A percentile compares a stretch with the other conserved stretches of the same genome.
Evolutionary conservation across 208 protist species (phyloP).

Genomic region (Angomonas ambiguus): DNA sequence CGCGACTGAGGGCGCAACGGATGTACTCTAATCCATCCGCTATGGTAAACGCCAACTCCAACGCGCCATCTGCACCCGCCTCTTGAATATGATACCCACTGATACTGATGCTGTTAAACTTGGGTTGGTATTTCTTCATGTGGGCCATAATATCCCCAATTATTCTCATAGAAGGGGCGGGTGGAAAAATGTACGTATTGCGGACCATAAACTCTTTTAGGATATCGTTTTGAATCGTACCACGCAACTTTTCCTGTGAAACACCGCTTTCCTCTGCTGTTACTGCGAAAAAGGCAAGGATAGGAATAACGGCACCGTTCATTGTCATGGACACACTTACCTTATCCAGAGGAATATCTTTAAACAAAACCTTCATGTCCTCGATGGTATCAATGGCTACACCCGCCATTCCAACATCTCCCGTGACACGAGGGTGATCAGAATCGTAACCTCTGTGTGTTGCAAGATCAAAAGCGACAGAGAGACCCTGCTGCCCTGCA

Average conservation of each 20-base stretch:
- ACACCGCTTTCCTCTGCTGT: slow-evolving; percentile 93
- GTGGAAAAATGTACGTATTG: slow-evolving; percentile 97
- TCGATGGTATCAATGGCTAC: slow-evolving; percentile 93
- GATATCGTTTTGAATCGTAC: slow-evolving; percentile 98
- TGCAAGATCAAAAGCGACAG: slow-evolving; percentile 95
- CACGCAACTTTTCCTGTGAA: slow-evolving; percentile 72
- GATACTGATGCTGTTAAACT: slow-evolving; percentile 95
- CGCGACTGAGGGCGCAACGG: slow-evolving; percentile 46
- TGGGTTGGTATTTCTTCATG: slow-evolving; percentile 91
- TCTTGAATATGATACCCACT: slow-evolving; percentile 97
- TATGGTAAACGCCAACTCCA: slow-evolving; percentile 95
- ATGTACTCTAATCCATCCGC: slow-evolving; percentile 96
- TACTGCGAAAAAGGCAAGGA: slow-evolving; percentile 95
- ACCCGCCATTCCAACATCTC: slow-evolving; percentile 97
- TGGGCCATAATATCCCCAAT: slow-evolving; percentile 96
- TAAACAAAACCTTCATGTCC: slow-evolving; percentile 89
- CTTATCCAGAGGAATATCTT: slow-evolving; percentile 92
- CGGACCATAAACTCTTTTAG: slow-evolving; percentile 97
- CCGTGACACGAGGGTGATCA: slow-evolving; percentile 89
- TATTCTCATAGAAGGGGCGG: slow-evolving; percentile 91
- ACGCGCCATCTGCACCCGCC: slow-evolving; percentile 82
- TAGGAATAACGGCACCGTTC: slow-evolving; percentile 95
- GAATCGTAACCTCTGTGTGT: slow-evolving; percentile 97
- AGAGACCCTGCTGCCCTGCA: slow-evolving; percentile 92
- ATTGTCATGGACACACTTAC: slow-evolving; percentile 97